Base-by-base conservation (phyloP, 73 alveolate genomes). In the Paramecium octaurelia region DNA sequence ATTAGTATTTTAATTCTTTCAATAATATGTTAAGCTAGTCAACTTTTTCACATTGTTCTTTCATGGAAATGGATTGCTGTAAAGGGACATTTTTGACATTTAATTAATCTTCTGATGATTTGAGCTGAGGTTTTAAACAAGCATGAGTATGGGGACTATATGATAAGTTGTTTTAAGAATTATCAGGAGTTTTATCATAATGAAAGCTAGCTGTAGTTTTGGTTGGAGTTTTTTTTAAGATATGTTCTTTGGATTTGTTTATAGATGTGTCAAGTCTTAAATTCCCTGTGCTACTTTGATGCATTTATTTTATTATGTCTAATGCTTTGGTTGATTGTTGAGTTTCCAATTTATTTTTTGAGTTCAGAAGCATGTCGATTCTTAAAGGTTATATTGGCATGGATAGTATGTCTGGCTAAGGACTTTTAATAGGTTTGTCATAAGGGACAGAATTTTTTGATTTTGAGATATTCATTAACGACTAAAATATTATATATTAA, bases 401-500 rank as follows among this genome's bases (percentile, higher is more conserved):
- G 16, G 46, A 31, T 10, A 80, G 8, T 80, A 43, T 10, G 34
- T 80, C 91, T 80, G 91, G 91, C 24, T 80, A 46, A 24, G 91
- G 91, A 48, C 21, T 44, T 20, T 23, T 46, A 8, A 43, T 31
- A 23, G 50, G 21, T 3, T 48, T 80, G 48, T 80, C 91, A 24
- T 2, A 24, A 4, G 91, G 91, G 27, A 80, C 76, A 18, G 91
- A 43, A 44, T 80, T 80, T 42, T 80, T 80, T 23, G 91, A 80
- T 80, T 80, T 80, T 31, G 91, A 80, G 84, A 64, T 64, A 64
- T 64, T 64, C 84, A 64, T 64, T 64, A 64, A 64, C 84, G 84
- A 64, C 84, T 64, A 64, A 64, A 64, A 64, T 64, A 64, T 64
- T 31, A 31, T 31, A 31, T 64, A 64, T 64, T 64, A 64, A 64